phyloP scores from a whole-genome alignment of 371 early-diverging fungal genomes.

The Lichtheimia hyalospora region DNA sequence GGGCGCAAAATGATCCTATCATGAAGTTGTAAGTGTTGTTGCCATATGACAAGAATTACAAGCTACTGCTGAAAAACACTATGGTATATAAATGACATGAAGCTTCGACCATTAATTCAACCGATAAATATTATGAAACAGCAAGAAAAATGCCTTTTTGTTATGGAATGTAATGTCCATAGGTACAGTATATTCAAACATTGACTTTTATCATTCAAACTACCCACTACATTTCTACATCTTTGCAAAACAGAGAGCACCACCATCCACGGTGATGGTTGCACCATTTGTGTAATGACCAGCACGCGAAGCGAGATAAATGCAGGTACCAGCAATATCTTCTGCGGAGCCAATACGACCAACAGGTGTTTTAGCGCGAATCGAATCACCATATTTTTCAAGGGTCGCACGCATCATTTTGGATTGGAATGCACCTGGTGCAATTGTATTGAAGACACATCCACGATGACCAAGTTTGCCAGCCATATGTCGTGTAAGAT shows the following conservation, averaged over 20 bases:
- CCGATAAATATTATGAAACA: too few relatives aligned
- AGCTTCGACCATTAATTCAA: too few relatives aligned
- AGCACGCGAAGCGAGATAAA: slow-evolving; percentile 79
- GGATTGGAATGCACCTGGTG: slow-evolving; percentile 84
- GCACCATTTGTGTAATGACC: slow-evolving; percentile 83
- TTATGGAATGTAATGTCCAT: too few relatives aligned
- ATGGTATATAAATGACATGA: too few relatives aligned
- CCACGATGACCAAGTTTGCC: slow-evolving; percentile 23
- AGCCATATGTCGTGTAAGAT: slow-evolving; percentile 67
- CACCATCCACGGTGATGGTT: slow-evolving; percentile 84
- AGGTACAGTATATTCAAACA: too few relatives aligned
- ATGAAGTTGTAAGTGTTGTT: too few relatives aligned
- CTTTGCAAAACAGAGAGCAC: slow-evolving; percentile 31
- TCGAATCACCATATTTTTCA: slow-evolving; percentile 49
- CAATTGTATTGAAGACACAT: slow-evolving; percentile 83
- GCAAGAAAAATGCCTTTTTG: too few relatives aligned
- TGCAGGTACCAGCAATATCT: slow-evolving; percentile 84
- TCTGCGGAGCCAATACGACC: slow-evolving; percentile 78
- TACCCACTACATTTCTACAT: too few relatives aligned
- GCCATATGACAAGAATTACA: too few relatives aligned
- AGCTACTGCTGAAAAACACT: too few relatives aligned
- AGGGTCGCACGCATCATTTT: slow-evolving; percentile 84
- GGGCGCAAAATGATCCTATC: too few relatives aligned
- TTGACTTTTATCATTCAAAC: too few relatives aligned
- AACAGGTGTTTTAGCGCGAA: slow-evolving; percentile 58